Conservation (phyloP, 176 grass and related monocot genomes). For the Eragrostis nindensis region DNA sequence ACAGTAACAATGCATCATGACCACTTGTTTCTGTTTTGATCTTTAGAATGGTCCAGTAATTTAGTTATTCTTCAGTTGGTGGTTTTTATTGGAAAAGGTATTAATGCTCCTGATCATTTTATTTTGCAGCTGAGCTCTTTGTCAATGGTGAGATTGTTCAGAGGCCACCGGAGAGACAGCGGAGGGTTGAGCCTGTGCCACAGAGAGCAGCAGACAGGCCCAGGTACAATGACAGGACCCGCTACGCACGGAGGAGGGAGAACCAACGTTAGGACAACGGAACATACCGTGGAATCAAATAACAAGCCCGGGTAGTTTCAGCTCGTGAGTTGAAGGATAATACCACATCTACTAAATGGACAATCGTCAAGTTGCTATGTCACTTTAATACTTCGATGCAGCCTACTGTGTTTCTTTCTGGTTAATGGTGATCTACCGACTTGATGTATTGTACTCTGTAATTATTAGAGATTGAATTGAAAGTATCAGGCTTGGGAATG, state of each 20-base stretch:
- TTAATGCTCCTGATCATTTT: neutral
- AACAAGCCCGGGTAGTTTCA: constrained; percentile 2
- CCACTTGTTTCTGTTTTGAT: neutral
- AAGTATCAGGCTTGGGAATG: constrained; percentile 21
- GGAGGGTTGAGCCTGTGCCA: constrained; percentile 82
- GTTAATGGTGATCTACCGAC: constrained; percentile 8
- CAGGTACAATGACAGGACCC: constrained; percentile 83
- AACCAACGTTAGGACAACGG: constrained; percentile 54
- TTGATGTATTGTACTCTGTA: constrained; percentile 44
- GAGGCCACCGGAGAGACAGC: constrained; percentile 84
- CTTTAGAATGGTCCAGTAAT: neutral
- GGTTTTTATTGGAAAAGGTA: neutral
- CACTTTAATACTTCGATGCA: neutral
- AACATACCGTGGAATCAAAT: constrained; percentile 9
- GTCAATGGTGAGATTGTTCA: constrained; percentile 90
- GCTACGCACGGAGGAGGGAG: constrained; percentile 74
- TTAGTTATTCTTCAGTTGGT: neutral
- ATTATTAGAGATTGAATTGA: constrained; percentile 34
- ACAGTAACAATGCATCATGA: neutral
- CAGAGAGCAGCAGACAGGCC: constrained; percentile 81
- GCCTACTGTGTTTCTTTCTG: neutral
- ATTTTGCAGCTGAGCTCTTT: constrained; percentile 85
- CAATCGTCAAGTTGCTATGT: constrained; percentile 21
- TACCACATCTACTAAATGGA: constrained; percentile 10
- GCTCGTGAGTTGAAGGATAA: neutral